These are phyloP conservation scores for Botrytis galanthina DNA, from an alignment of 2,329 filamentous ascomycete species.

Conservation along the genomic window DNA sequence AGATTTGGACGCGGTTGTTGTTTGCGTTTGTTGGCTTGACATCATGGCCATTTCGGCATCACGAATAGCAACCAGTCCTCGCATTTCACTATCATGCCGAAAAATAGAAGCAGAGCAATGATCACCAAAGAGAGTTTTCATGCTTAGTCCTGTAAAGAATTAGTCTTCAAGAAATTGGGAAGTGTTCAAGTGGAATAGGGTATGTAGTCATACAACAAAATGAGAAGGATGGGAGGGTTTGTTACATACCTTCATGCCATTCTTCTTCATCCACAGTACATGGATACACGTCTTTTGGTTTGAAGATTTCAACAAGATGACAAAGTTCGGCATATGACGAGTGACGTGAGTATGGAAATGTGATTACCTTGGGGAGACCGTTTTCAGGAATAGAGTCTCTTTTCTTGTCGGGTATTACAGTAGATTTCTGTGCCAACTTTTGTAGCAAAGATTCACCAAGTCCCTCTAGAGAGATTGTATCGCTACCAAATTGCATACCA, in stretches of 20 bases:
- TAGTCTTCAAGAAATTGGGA: background rate
- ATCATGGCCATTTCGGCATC: background rate
- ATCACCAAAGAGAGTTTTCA: slow-evolving; percentile 68
- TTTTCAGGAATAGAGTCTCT: background rate
- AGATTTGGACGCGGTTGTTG: background rate
- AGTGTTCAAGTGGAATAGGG: background rate
- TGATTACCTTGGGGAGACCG: slow-evolving; percentile 42
- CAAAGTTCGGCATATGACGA: slow-evolving; percentile 82
- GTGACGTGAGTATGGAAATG: slow-evolving; percentile 85
- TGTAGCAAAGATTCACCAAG: slow-evolving; percentile 32
- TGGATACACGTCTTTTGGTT: slow-evolving; percentile 74
- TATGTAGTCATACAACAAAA: background rate
- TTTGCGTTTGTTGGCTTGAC: slow-evolving; percentile 12
- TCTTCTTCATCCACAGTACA: slow-evolving; percentile 66
- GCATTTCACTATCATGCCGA: slow-evolving; percentile 63
- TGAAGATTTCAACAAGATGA: slow-evolving; percentile 64
- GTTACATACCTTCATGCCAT: slow-evolving; percentile 55
- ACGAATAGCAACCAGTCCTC: slow-evolving; percentile 28
- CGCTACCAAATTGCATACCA: slow-evolving; percentile 25
- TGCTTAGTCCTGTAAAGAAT: slow-evolving; percentile 49
- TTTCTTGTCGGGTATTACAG: background rate
- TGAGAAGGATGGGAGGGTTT: background rate
- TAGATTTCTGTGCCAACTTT: slow-evolving; percentile 23
- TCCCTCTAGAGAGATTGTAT: slow-evolving; percentile 29
- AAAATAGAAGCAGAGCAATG: slow-evolving; percentile 62